Evolutionary conservation across 768 basidiomycete genomes (phyloP), one percentile per base, ranked within the genome.

Genomic region (Lactarius psammicola): DNA sequence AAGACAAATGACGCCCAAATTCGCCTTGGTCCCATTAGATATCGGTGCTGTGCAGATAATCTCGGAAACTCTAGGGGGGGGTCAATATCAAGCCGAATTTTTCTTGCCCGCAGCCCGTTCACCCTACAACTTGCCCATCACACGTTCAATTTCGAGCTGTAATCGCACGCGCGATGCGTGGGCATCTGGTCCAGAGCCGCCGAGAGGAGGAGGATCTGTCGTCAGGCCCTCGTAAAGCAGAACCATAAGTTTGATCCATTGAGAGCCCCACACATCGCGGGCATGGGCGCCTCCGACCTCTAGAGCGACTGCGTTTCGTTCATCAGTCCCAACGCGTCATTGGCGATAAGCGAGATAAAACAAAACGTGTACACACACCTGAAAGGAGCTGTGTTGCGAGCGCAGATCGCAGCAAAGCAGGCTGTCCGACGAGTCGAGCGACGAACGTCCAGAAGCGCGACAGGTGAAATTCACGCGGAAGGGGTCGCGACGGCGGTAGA

Each of bases 401-500:
- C 7, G 84, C 74, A n/a, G 81, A 80, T 66, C 79, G 79, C 51
- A 90, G 74, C 65, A 92, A 71, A 59, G 75, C 74, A 53, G 78
- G 77, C 59, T 85, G 81, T 60, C 76, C 78, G 65, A 87, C 69
- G 71, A 92, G 79, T 68, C 91, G 80, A 56, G 86, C 80, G 70
- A 92, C 82, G 81, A 88, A 92, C 10, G 79, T 78, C 92, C 92
- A 94, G 68, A 81, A 84, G 60, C 87, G 79, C 2, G 88, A 82
- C 34, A 84, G 72, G 71, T 85, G 85, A 73, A 87, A 90, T 76
- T 84, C 77, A 30, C 72, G 72, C 61, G 85, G 76, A 64, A 89
- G 68, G 17, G 82, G 83, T 57, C 75, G 72, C 49, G 75, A 60
- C 1, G 77, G 75, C 6, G 77, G 77, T 4, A 76, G 70, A 18